Evolutionary conservation across 23 red algal genomes (phyloP).

Genomic region (Pyropia yezoensis): DNA sequence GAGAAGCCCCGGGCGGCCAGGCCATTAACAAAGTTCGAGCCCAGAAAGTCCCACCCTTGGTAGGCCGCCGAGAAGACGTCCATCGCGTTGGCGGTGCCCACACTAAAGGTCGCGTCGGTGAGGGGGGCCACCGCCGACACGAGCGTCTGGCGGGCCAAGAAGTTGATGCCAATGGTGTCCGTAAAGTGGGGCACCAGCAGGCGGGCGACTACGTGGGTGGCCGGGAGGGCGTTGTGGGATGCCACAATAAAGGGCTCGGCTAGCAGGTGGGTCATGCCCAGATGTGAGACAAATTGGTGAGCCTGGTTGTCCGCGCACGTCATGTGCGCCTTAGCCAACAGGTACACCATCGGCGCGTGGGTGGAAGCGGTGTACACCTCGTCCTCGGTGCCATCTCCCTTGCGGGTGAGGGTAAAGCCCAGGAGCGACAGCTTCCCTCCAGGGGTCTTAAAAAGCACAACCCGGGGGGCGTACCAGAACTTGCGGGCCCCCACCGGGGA

Average conservation of each 20-base stretch:
- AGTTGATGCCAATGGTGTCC: constrained; percentile 16
- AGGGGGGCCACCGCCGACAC: constrained; percentile 13
- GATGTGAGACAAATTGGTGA: constrained; percentile 9
- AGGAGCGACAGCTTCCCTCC: too few relatives aligned
- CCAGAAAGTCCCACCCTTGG: constrained; percentile 18
- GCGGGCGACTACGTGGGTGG: constrained; percentile 1
- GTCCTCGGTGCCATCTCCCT: too few relatives aligned
- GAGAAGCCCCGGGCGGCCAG: too few relatives aligned
- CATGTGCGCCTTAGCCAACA: constrained; percentile 52
- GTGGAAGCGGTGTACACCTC: neutral
- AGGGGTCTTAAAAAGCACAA: too few relatives aligned
- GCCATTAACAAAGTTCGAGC: constrained; percentile 31
- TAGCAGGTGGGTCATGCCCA: constrained; percentile 10
- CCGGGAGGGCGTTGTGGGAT: neutral
- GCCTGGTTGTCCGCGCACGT: constrained; percentile 59
- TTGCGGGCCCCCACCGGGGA: too few relatives aligned
- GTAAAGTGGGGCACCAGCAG: constrained; percentile 13
- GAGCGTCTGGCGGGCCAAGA: constrained; percentile 7
- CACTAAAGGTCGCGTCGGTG: constrained; percentile 40
- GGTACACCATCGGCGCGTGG: constrained; percentile 30
- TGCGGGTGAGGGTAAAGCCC: too few relatives aligned
- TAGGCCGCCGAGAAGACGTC: constrained; percentile 24
- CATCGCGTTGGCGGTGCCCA: too few relatives aligned
- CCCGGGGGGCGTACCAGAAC: too few relatives aligned
- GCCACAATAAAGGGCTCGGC: constrained; percentile 13